A percentile compares a stretch with the other conserved stretches of the same genome.
phyloP scores from a whole-genome alignment of 2,329 filamentous ascomycete genomes.

The Ophiostoma angusticollis region DNA sequence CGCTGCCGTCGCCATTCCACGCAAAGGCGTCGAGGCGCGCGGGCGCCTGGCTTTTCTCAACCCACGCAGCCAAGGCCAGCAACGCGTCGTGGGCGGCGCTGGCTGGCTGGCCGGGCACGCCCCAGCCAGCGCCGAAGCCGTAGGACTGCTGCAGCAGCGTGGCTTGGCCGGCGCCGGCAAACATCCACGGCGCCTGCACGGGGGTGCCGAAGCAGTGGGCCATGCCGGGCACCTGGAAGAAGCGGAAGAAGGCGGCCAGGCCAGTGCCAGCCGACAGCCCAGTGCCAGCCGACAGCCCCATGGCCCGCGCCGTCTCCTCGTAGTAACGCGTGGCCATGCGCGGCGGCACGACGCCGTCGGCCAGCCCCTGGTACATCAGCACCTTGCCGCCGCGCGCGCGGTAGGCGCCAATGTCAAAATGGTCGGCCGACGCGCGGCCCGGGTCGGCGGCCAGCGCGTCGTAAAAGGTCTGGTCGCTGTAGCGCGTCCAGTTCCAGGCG shows the following conservation, averaged over 20 bases:
- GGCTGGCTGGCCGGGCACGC: slow-evolving; percentile 8
- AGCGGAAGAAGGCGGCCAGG: slow-evolving; percentile 35
- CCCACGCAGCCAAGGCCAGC: slow-evolving; percentile 20
- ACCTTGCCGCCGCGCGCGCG: slow-evolving; percentile 26
- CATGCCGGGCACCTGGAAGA: slow-evolving; percentile 39
- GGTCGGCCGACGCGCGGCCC: slow-evolving; percentile 18
- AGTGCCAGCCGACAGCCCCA: slow-evolving; percentile 19
- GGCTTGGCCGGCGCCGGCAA: slow-evolving; percentile 21
- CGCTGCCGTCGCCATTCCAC: slow-evolving; percentile 16
- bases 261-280: neutral
- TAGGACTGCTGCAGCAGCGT: slow-evolving; percentile 7
- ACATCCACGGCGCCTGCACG: slow-evolving; percentile 23
- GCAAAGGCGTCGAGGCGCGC: slow-evolving; percentile 15
- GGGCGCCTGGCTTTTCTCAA: slow-evolving; percentile 14
- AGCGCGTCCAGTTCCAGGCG: slow-evolving; percentile 20
- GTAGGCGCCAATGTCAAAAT: slow-evolving; percentile 20
- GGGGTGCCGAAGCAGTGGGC: slow-evolving; percentile 29
- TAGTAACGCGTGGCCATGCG: slow-evolving; percentile 23
- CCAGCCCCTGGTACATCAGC: slow-evolving; percentile 28
- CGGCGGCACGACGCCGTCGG: slow-evolving; percentile 25
- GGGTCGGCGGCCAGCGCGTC: slow-evolving; percentile 17
- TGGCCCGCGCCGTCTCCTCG: slow-evolving; percentile 21
- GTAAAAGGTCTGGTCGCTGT: slow-evolving; percentile 17
- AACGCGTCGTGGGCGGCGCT: slow-evolving; percentile 23
- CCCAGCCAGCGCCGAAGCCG: slow-evolving; percentile 10